Conservation (phyloP, 164 flowering plant genomes). For the Berberis thunbergii region DNA sequence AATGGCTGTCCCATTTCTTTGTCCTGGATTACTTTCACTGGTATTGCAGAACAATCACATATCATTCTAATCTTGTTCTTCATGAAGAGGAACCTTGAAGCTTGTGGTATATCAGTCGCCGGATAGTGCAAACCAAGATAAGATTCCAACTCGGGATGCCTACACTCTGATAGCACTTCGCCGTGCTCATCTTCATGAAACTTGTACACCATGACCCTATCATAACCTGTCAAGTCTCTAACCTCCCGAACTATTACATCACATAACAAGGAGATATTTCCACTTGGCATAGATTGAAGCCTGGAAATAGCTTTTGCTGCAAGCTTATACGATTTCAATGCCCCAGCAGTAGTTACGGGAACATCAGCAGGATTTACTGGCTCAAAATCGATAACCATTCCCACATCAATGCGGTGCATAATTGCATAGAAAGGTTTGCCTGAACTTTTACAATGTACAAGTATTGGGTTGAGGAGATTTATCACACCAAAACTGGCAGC, state of each 20-base stretch:
- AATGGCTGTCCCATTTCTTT: conserved; percentile 37
- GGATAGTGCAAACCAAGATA: conserved; percentile 10
- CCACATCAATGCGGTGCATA: conserved; percentile 22
- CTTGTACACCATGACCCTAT: conserved; percentile 29
- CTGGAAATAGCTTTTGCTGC: conserved; percentile 21
- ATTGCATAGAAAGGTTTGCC: conserved; percentile 26
- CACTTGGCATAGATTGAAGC: conserved; percentile 24
- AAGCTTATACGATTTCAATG: conserved; percentile 24
- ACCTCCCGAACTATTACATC: conserved; percentile 23
- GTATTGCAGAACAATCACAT: conserved; percentile 46
- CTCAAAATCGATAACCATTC: conserved; percentile 25
- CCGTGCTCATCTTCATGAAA: conserved; percentile 35
- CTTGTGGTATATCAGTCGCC: conserved; percentile 10
- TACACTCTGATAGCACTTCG: conserved; percentile 7
- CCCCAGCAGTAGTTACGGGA: conserved; percentile 21
- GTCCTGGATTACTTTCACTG: conserved; percentile 40
- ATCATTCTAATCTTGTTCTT: conserved; percentile 16
- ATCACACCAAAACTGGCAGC: conserved; percentile 20
- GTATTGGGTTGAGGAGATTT: conserved; percentile 21
- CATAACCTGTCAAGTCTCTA: conserved; percentile 27
- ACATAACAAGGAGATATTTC: conserved; percentile 17
- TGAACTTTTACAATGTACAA: conserved; percentile 17
- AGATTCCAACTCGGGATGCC: neutral
- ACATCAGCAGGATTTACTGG: conserved; percentile 20
- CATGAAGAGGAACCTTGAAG: neutral